phyloP scores from a whole-genome alignment of 2,329 filamentous ascomycete species.

The Scedosporium apiospermum region DNA sequence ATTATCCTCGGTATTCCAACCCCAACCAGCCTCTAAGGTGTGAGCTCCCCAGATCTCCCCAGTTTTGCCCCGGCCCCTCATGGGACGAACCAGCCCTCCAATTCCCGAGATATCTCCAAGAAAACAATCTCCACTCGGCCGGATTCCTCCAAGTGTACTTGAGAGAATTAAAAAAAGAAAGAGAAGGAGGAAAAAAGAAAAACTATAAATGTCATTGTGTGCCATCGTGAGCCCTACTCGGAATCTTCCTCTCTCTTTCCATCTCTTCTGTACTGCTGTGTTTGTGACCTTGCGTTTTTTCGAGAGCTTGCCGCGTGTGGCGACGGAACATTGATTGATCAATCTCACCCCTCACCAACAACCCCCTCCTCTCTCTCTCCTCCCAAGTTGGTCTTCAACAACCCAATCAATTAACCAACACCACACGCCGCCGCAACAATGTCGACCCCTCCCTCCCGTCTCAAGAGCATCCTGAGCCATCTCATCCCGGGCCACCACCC shows the following conservation, averaged over 20 bases:
- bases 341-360: background rate
- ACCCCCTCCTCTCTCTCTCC: background rate
- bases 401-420: background rate
- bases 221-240: background rate
- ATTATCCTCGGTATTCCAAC: background rate
- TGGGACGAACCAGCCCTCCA: background rate
- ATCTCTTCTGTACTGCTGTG: background rate
- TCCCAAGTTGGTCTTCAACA: conserved; percentile 20
- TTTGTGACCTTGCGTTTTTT: background rate
- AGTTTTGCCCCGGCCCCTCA: background rate
- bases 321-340: background rate
- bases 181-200: too few species aligned
- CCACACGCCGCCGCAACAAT: conserved; percentile 26
- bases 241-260: background rate
- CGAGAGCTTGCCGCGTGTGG: background rate
- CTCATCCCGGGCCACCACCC: conserved; percentile 26
- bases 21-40: background rate
- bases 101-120: conserved; percentile 1
- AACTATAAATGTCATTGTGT: background rate
- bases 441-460: conserved; percentile 54
- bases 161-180: background rate
- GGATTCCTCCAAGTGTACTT: background rate
- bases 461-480: conserved; percentile 47
- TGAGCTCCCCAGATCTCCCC: background rate
- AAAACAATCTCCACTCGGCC: background rate